phyloP scores from a whole-genome alignment of 2,329 filamentous ascomycete species.

The Fusarium protoensiforme region DNA sequence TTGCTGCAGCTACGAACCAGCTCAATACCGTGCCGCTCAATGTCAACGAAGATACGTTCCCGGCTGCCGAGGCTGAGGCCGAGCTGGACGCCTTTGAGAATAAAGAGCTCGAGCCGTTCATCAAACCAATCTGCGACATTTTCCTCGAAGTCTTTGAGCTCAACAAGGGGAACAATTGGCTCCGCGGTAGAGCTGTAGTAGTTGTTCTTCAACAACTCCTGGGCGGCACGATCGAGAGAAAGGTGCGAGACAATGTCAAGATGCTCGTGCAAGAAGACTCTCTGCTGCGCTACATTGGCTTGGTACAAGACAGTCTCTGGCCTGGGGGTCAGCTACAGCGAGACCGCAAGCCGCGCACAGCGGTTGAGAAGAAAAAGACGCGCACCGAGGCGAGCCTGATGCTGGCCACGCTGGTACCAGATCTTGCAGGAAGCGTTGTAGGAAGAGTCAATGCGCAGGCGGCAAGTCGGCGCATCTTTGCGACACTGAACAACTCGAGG shows the following conservation, averaged over 20 bases:
- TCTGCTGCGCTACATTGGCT: constrained; percentile 78
- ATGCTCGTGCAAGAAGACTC: constrained; percentile 81
- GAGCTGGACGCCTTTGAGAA: constrained; percentile 94
- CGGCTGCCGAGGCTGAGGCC: constrained; percentile 84
- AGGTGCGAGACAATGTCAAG: constrained; percentile 87
- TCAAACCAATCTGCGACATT: constrained; percentile 97
- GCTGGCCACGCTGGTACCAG: constrained; percentile 88
- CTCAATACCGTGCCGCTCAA: constrained; percentile 66
- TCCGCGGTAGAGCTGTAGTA: constrained; percentile 93
- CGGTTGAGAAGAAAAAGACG: constrained; percentile 80
- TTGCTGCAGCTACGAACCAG: constrained; percentile 78
- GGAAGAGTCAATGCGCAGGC: constrained; percentile 91
- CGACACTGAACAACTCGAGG: constrained; percentile 88
- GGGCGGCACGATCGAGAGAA: constrained; percentile 94
- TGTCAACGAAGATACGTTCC: constrained; percentile 61
- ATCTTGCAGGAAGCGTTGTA: constrained; percentile 92
- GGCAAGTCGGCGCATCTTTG: constrained; percentile 88
- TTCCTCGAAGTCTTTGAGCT: constrained; percentile 97
- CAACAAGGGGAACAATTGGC: constrained; percentile 96
- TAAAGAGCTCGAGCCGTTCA: constrained; percentile 90
- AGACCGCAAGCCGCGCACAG: constrained; percentile 67
- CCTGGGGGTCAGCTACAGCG: constrained; percentile 71
- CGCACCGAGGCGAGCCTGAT: constrained; percentile 89
- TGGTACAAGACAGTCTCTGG: constrained; percentile 85
- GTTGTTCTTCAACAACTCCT: constrained; percentile 96